These are phyloP conservation scores for Aspergillus texensis DNA, from an alignment of 2,329 filamentous ascomycete genomes.

Conservation along the genomic window DNA sequence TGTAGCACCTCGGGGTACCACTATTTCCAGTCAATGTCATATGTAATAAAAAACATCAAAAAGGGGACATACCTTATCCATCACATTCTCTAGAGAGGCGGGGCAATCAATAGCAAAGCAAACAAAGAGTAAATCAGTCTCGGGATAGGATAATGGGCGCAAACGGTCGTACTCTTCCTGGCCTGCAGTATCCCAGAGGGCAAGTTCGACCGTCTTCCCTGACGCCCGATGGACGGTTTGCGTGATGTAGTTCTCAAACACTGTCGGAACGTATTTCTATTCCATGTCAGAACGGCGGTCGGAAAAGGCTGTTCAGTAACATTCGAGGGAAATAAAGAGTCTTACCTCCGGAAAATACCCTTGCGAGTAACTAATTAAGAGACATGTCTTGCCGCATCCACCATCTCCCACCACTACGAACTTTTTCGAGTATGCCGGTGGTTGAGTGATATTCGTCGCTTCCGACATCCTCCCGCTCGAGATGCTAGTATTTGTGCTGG, in stretches of 20 bases:
- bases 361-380: conserved; percentile 98
- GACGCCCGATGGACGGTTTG: conserved; percentile 85
- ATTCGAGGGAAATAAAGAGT: background rate
- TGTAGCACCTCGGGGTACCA: conserved; percentile 99
- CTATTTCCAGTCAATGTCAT: conserved; percentile 49
- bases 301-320: background rate
- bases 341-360: conserved; percentile 97
- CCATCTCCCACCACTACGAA: conserved; percentile 98
- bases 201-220: conserved; percentile 94
- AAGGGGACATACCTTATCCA: conserved; percentile 79
- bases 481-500: conserved; percentile 79
- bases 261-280: conserved; percentile 99
- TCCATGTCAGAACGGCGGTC: conserved; percentile 7
- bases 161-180: conserved; percentile 98
- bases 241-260: conserved; percentile 99
- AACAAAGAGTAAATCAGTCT: conserved; percentile 96
- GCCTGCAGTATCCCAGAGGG: conserved; percentile 96
- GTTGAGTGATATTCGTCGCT: conserved; percentile 83
- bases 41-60: background rate
- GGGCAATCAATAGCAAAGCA: conserved; percentile 99
- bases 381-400: conserved; percentile 96
- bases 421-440: conserved; percentile 95
- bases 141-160: conserved; percentile 92
- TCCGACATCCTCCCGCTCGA: conserved; percentile 74
- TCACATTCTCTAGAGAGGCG: conserved; percentile 95